Evolutionary conservation across 805 yeast species (phyloP).

Genomic region (Candida sanyiensis): DNA sequence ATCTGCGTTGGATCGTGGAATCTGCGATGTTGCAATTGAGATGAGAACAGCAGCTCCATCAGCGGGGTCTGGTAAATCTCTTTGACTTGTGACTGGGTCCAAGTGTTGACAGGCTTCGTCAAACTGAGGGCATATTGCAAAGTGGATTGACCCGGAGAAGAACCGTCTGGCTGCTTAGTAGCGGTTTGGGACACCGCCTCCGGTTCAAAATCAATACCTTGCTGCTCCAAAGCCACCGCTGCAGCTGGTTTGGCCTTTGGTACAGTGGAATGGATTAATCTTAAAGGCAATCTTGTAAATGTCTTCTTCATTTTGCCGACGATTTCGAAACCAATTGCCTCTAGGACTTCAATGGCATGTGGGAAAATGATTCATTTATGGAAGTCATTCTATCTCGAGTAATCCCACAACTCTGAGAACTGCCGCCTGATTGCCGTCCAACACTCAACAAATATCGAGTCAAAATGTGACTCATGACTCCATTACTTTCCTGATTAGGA

Average conservation of each 20-base stretch:
- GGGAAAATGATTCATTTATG: no score
- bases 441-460: no score
- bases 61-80: slow-evolving; percentile 63
- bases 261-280: slow-evolving; percentile 5
- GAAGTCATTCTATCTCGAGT: no score
- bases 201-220: neutral
- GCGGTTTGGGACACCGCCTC: neutral
- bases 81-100: slow-evolving; percentile 58
- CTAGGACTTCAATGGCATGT: no score
- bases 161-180: neutral
- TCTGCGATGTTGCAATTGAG: slow-evolving; percentile 61
- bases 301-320: slow-evolving; percentile 5
- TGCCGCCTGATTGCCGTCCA: no score
- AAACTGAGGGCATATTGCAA: slow-evolving; percentile 29
- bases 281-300: neutral
- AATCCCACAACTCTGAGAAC: no score
- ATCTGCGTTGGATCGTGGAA: slow-evolving; percentile 65
- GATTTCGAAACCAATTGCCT: neutral
- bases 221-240: neutral
- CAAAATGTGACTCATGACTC: slow-evolving; percentile 2
- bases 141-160: slow-evolving; percentile 3
- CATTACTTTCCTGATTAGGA: neutral
- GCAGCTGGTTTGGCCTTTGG: neutral
- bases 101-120: slow-evolving; percentile 31
- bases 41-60: slow-evolving; percentile 50